Percentiles rank a stretch among this genome's conserved stretches.
These are phyloP conservation scores for Lentinula sp. DNA, from an alignment of 768 basidiomycete genomes.

Conservation along the genomic window DNA sequence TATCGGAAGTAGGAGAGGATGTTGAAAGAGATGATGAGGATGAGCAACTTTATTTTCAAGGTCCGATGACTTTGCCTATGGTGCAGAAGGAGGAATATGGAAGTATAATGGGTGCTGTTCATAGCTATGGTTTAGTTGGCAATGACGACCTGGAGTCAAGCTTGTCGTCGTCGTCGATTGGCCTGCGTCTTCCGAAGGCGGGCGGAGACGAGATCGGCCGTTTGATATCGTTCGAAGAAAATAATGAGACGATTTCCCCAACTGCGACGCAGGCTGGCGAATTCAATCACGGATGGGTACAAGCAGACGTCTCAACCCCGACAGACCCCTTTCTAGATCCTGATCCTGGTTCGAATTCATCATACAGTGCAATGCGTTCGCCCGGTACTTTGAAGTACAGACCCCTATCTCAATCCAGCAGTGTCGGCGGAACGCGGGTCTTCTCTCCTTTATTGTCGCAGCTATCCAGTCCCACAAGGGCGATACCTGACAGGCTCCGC, in stretches of 20 bases:
- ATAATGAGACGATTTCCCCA: neutral
- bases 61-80: neutral
- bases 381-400: neutral
- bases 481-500: neutral
- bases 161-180: no score
- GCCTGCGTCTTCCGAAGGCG: neutral
- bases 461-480: neutral
- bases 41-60: neutral
- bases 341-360: neutral
- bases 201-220: neutral
- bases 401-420: neutral
- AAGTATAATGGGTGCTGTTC: neutral
- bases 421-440: neutral
- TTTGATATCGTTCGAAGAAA: neutral
- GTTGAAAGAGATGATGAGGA: neutral
- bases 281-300: neutral
- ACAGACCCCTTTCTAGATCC: slow-evolving; percentile 1
- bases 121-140: neutral
- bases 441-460: neutral
- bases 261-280: neutral
- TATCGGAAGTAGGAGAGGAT: neutral
- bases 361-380: neutral
- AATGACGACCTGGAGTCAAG: neutral
- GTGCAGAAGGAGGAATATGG: neutral
- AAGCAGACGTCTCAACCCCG: neutral